Percentiles rank a stretch among this genome's conserved stretches.
phyloP scores from a whole-genome alignment of 768 basidiomycete genomes.

The Daedaleopsis sinensis region DNA sequence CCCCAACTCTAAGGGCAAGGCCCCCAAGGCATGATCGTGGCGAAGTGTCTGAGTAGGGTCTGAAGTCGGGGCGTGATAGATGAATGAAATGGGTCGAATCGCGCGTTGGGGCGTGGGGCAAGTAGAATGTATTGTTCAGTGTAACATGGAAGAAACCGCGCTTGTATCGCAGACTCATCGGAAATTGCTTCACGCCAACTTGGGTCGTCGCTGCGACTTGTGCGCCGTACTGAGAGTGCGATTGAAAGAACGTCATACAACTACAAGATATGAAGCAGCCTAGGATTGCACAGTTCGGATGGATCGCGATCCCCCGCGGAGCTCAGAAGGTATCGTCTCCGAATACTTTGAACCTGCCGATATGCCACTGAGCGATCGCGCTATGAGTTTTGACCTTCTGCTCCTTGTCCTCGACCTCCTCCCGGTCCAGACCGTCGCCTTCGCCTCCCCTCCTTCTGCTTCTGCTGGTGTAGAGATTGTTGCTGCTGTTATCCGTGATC shows the following conservation, averaged over 20 bases:
- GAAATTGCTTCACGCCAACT: no score
- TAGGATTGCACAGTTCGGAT: no score
- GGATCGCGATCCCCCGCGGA: neutral
- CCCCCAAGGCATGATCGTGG: conserved; percentile 11
- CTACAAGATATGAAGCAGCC: no score
- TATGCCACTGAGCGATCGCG: neutral
- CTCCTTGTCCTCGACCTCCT: conserved; percentile 4
- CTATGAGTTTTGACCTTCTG: conserved; percentile 3
- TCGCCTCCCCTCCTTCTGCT: neutral
- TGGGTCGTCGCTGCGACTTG: no score
- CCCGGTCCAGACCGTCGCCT: conserved; percentile 2
- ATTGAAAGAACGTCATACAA: no score
- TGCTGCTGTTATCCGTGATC: neutral
- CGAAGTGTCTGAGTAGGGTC: no score
- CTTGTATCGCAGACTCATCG: no score
- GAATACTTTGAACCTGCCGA: neutral
- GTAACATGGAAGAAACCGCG: no score
- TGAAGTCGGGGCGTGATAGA: neutral
- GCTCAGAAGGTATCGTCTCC: neutral
- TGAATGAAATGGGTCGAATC: neutral
- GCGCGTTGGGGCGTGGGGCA: no score
- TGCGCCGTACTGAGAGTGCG: no score
- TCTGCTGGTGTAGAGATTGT: neutral
- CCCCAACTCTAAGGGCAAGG: conserved; percentile 21
- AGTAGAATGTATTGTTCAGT: no score